Conservation (phyloP, 1,139 yeast genomes). For the Lodderomyces pseudojiufengensis region DNA sequence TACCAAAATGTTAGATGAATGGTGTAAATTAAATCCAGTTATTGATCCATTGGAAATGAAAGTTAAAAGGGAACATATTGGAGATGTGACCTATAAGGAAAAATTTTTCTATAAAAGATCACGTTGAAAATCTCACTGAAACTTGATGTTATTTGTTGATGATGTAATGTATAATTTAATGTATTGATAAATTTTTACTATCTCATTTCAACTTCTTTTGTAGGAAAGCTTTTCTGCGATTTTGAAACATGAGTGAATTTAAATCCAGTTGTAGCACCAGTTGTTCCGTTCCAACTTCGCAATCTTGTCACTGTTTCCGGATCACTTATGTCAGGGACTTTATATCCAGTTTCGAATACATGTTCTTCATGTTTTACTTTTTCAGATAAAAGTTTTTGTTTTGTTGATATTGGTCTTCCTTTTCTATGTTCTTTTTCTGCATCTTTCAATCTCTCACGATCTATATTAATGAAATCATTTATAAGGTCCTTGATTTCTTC, state of each 20-base stretch:
- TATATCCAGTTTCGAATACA: slow-evolving; percentile 66
- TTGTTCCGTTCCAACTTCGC: slow-evolving; percentile 74
- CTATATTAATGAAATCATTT: slow-evolving; percentile 61
- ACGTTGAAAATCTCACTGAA: neutral
- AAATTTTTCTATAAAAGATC: neutral
- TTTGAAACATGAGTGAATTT: slow-evolving; percentile 39
- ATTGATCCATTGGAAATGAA: neutral
- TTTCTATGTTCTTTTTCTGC: slow-evolving; percentile 64
- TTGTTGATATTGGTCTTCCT: slow-evolving; percentile 78
- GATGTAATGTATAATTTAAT: too few species aligned
- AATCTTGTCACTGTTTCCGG: slow-evolving; percentile 55
- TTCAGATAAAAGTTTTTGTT: slow-evolving; percentile 65
- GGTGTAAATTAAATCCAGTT: neutral
- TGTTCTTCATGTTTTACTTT: slow-evolving; percentile 57
- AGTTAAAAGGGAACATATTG: neutral
- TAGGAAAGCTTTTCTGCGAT: slow-evolving; percentile 28
- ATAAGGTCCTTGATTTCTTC: slow-evolving; percentile 62
- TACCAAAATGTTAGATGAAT: neutral
- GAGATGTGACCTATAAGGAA: neutral
- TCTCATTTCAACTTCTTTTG: slow-evolving; percentile 24
- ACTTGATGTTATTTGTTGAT: too few species aligned
- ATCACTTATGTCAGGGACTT: slow-evolving; percentile 69
- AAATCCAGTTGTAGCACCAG: slow-evolving; percentile 72
- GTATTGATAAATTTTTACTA: slow-evolving; percentile 4
- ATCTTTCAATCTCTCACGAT: slow-evolving; percentile 65